Base-by-base conservation (phyloP, 2,329 filamentous ascomycete genomes). In the Cladophialophora chaetospira region DNA sequence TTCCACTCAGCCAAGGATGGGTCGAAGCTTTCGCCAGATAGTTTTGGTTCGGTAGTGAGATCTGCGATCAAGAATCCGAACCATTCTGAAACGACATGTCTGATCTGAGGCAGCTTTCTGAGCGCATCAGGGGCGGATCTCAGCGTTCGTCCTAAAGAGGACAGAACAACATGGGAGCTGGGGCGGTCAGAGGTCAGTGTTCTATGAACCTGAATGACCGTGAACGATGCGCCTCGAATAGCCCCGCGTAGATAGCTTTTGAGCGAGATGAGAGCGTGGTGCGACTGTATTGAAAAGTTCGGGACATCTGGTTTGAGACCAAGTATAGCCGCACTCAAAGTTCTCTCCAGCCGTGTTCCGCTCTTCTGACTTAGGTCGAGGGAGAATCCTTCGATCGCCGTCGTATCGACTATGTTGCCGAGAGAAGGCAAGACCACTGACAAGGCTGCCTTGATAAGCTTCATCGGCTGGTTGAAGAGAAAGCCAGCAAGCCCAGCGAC, bases 251-350 rank as follows among this genome's bases (percentile, higher is more conserved):
- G 70, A 67, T 26, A 87, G 71, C 28, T 82, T 23, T 58, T 64
- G 43, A 62, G 57, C 19, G 52, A 51, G n/a, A 55, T 42, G 75
- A 28, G 72, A 6, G 88, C 86, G 57, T 86, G 83, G 67, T 91
- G 88, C 56, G 88, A 91, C 64, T 88, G 77, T 42, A 88, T 85
- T 0, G 88, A 92, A 66, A 92, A 92, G 66, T 87, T 85, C 48
- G 87, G 87, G 53, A 91, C 82, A 67, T 91, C 88, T 2, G 82
- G 78, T 52, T 78, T 62, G 25, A 66, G 50, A 35, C 56, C 55
- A 23, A 63, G 36, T 6, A 63, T 23, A 3, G 61, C 58, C 3
- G 56, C 57, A 5, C 59, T 33, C 19, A 67, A 38, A 13, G 55
- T 58, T 50, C 53, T 66, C 51, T 66, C 63, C 11, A 67, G 47